These are phyloP conservation scores for Pouteria glomerata DNA, from an alignment of 148 eudicot species.

Conservation along the genomic window DNA sequence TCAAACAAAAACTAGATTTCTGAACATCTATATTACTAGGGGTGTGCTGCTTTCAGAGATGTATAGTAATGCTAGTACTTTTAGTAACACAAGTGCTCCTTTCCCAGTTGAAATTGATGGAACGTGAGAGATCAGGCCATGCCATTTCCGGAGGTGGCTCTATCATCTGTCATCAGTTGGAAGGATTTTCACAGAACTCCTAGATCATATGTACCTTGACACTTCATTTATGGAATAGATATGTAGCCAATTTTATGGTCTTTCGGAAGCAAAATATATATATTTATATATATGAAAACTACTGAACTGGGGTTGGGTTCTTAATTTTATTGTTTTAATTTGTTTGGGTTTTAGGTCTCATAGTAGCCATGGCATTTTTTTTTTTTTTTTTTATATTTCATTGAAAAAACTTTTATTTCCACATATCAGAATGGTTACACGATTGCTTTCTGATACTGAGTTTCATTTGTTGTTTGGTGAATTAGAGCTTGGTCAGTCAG, in stretches of 20 bases:
- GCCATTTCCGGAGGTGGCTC: conserved; percentile 47
- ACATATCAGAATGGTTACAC: neutral
- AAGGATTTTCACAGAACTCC: conserved; percentile 11
- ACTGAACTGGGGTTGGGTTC: neutral
- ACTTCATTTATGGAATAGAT: neutral
- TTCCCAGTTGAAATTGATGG: conserved; percentile 94
- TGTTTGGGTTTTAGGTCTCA: neutral
- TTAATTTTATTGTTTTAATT: too few species aligned
- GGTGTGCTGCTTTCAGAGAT: conserved; percentile 9
- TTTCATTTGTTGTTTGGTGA: conserved; percentile 34
- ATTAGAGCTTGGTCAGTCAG: conserved; percentile 80
- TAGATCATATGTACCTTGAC: neutral
- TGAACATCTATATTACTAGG: conserved; percentile 2
- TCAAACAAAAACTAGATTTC: neutral
- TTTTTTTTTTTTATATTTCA: neutral
- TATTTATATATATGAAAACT: neutral
- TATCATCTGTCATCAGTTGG: conserved; percentile 27
- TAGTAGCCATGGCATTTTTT: neutral
- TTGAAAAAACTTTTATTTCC: neutral
- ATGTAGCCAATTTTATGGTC: neutral
- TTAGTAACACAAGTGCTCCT: conserved; percentile 55
- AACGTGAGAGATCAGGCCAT: conserved; percentile 63
- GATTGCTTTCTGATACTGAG: conserved; percentile 24
- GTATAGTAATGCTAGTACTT: conserved; percentile 5
- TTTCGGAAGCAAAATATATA: neutral